A percentile compares a stretch with the other conserved stretches of the same genome.
Conservation (phyloP, 495 filamentous ascomycete genomes). For the Cercophora newfieldiana region DNA sequence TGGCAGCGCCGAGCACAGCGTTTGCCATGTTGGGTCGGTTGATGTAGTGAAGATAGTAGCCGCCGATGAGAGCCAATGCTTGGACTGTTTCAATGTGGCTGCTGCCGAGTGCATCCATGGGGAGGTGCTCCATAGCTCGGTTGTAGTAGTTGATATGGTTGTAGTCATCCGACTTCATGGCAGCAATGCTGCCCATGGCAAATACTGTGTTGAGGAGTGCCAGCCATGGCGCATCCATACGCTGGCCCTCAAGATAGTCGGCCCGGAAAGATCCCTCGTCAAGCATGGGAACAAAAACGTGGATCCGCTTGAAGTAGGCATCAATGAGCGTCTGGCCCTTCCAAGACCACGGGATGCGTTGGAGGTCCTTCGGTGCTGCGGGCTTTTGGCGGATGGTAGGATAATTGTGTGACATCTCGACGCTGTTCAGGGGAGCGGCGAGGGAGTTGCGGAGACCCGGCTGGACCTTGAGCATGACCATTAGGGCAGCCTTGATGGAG, state of each 20-base stretch:
- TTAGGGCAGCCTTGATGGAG: slow-evolving; percentile 76
- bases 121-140: slow-evolving; percentile 66
- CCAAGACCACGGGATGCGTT: slow-evolving; percentile 58
- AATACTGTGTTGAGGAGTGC: slow-evolving; percentile 79
- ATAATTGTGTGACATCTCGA: slow-evolving; percentile 48
- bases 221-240: slow-evolving; percentile 72
- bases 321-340: slow-evolving; percentile 67
- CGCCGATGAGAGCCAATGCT: slow-evolving; percentile 68
- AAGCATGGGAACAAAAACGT: slow-evolving; percentile 73
- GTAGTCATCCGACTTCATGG: slow-evolving; percentile 67
- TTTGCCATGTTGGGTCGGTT: slow-evolving; percentile 77
- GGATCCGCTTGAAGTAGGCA: slow-evolving; percentile 75
- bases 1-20: slow-evolving; percentile 62
- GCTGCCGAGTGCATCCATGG: slow-evolving; percentile 66
- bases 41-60: slow-evolving; percentile 78
- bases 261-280: slow-evolving; percentile 74
- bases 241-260: slow-evolving; percentile 65
- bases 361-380: slow-evolving; percentile 48
- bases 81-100: slow-evolving; percentile 72
- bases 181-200: slow-evolving; percentile 73
- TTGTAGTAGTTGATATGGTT: slow-evolving; percentile 73
- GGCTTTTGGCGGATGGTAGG: slow-evolving; percentile 51
- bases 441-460: slow-evolving; percentile 63
- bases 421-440: slow-evolving; percentile 48
- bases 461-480: slow-evolving; percentile 77